Percentiles rank a stretch among this genome's conserved stretches.
Conservation (phyloP, 2,329 filamentous ascomycete species). For the Clarireedia monteithiana region DNA sequence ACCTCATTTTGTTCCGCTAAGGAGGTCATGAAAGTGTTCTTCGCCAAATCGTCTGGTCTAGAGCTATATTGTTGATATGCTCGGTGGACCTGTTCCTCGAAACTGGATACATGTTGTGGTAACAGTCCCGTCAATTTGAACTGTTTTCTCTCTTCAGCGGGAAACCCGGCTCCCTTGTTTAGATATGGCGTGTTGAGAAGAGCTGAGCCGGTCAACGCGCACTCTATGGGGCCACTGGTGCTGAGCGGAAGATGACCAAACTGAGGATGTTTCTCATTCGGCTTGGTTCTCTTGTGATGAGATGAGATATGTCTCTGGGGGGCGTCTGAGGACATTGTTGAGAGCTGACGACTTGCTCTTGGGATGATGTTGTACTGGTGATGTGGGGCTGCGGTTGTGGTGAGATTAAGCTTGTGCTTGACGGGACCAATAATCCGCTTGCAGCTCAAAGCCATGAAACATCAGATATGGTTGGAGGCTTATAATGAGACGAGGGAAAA, state of each 20-base stretch:
- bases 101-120: slow-evolving; percentile 62
- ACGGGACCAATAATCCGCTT: not conserved
- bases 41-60: slow-evolving; percentile 57
- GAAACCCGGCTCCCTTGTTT: slow-evolving; percentile 81
- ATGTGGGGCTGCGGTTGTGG: not conserved
- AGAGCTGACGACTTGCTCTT: not conserved
- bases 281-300: slow-evolving; percentile 18
- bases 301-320: slow-evolving; percentile 14
- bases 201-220: slow-evolving; percentile 41
- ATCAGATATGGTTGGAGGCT: not conserved
- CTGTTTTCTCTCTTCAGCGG: slow-evolving; percentile 54
- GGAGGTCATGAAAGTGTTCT: slow-evolving; percentile 82
- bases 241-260: slow-evolving; percentile 40
- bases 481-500: not conserved
- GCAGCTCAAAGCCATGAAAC: not conserved
- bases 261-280: slow-evolving; percentile 27
- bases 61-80: slow-evolving; percentile 74
- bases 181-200: slow-evolving; percentile 60
- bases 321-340: not conserved
- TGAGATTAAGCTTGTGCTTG: not conserved
- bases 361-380: not conserved
- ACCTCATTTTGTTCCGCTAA: slow-evolving; percentile 82
- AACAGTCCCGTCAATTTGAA: slow-evolving; percentile 70
- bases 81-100: slow-evolving; percentile 68
- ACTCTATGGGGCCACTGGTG: slow-evolving; percentile 41